Base-by-base conservation (phyloP, 2,329 filamentous ascomycete species). In the Trichoderma koningii region DNA sequence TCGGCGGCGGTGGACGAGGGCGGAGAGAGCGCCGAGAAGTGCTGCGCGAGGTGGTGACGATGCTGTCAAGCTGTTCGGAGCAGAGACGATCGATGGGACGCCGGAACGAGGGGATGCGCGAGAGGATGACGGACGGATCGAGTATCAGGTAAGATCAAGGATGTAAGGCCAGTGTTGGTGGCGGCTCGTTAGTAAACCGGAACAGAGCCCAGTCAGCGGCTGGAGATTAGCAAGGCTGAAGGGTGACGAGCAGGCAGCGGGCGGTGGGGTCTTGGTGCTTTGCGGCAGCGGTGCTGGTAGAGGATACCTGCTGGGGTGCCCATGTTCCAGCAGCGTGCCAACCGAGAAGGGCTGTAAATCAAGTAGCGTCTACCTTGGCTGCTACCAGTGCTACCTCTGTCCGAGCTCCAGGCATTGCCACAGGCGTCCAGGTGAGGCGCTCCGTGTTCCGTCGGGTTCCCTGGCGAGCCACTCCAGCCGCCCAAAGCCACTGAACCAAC, bases 171-270 rank as follows among this genome's bases (percentile, higher is more conserved):
- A 61, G 34, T 47, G 34, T 30, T 61, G 47, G 57, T 44, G 57
- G 57, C 57, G 57, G 47, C 57, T 28, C 34, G 57, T 42, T 61
- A 26, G 52, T 41, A 21, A 21, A 38, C 34, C 34, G 51, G 38
- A 56, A 56, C 53, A 28, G 48, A 52, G 48, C 26, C 48, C 48
- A 52, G 55, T 21, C 55, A 57, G 41, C 55, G 42, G 38, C 21
- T 47, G 57, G 47, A 52, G 48, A 52, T 61, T 47, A 61, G 57
- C 57, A 61, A 61, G 57, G 57, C 57, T 61, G 57, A 61, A 60
- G 42, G 10, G 23, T 61, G 57, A 61, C 48, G 56, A 38, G 34
- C 34, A 38, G 34, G 56, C 56, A 41, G 45, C 23, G 56, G 57
- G 50, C 47, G 41, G 53, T 42, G 55, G 28, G 42, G 34, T 14